Evolutionary conservation across 768 basidiomycete genomes (phyloP).

Genomic region (Hebeloma cylindrosporum): DNA sequence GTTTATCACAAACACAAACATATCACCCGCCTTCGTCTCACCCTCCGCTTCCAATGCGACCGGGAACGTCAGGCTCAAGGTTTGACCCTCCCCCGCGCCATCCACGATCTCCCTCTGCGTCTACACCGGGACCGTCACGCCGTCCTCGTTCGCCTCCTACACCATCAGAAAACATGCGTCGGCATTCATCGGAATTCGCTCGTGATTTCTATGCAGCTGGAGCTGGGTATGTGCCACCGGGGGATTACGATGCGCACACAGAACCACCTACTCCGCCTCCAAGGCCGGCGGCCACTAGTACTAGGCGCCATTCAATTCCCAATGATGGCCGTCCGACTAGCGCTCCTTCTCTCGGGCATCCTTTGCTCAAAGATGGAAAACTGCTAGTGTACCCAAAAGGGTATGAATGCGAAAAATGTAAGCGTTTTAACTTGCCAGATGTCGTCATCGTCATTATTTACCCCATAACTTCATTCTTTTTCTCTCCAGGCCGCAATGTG

Average conservation of each 20-base stretch:
- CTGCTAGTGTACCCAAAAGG: slow-evolving; percentile 71
- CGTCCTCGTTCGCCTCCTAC: slow-evolving; percentile 7
- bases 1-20: slow-evolving; percentile 13
- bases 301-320: slow-evolving; percentile 18
- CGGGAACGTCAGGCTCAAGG: neutral
- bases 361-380: slow-evolving; percentile 58
- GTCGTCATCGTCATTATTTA: neutral
- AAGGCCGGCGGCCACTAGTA: slow-evolving; percentile 23
- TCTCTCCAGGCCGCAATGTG: slow-evolving; percentile 60
- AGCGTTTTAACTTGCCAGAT: slow-evolving; percentile 15
- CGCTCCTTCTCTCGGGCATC: slow-evolving; percentile 63
- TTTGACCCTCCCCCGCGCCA: slow-evolving; percentile 25
- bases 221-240: slow-evolving; percentile 22
- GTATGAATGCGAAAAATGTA: slow-evolving; percentile 68
- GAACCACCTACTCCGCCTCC: slow-evolving; percentile 21
- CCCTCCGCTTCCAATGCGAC: slow-evolving; percentile 4
- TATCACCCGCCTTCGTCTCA: slow-evolving; percentile 7
- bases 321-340: slow-evolving; percentile 66
- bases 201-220: slow-evolving; percentile 62
- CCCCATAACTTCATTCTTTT: neutral
- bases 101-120: slow-evolving; percentile 14
- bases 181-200: slow-evolving; percentile 51
- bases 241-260: neutral
- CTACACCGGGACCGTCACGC: slow-evolving; percentile 7
- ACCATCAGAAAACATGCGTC: slow-evolving; percentile 3